Base-by-base conservation (phyloP, 306 rosid genomes). In the Prunus salicina region DNA sequence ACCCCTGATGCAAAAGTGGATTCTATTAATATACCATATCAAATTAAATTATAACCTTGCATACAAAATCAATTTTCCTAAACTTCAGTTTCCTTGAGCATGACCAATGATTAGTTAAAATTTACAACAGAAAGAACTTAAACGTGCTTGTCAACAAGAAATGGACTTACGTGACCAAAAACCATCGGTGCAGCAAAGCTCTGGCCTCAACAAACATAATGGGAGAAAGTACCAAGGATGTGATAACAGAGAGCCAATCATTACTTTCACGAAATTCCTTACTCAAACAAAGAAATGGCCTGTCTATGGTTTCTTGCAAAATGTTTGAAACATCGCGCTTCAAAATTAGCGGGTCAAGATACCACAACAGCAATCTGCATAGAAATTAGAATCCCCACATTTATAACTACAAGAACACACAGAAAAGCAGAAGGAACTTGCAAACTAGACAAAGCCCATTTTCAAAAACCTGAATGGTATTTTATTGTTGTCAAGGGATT, bases 131-230 rank as follows among this genome's bases (percentile, higher is more conserved):
- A 70, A 41, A n/a, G 25, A 53, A 71, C 46, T 19, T 43, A 27
- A 61, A 45, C 43, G 52, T 47, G n/a, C 45, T 27, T 47, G 43
- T 52, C 24, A 77, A 38, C 14, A 73, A 60, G 75, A 77, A 76
- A 51, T 10, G 64, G 60, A 84, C 87, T 74, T 79, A 81, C 87
- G 85, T 84, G 67, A 74, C 49, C 30, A 84, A 72, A 53, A 84
- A 82, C 87, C 85, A 81, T 49, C 78, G 81, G 72, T 81, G 85
- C 30, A 81, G 74, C 85, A 81, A 74, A 78, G 83, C 78, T 69
- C 83, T 77, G 45, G 83, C 72, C 83, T 81, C 85, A 55, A 81
- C 73, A 65, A 84, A 81, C 85, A 84, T 84, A 47, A 60, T 11
- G 13, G 87, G 87, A 25, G 83, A 84, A 74, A 84, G 82, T 20